A percentile compares a stretch with the other conserved stretches of the same genome.
phyloP scores from a whole-genome alignment of 2,329 filamentous ascomycete species.

The Paracoccidioides brasiliensis region DNA sequence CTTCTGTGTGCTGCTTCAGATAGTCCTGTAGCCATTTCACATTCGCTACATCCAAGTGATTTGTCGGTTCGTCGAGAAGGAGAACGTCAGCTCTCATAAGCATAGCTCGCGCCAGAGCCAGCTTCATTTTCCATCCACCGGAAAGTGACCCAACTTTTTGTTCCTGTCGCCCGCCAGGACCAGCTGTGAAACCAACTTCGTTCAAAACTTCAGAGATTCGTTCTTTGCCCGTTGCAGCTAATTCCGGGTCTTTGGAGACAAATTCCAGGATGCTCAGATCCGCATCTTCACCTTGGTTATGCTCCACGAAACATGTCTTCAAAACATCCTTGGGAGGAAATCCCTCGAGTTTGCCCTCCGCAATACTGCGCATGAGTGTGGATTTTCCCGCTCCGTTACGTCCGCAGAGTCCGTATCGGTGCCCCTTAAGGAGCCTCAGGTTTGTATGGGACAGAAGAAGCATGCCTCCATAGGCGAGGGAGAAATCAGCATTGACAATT shows the following conservation, averaged over 20 bases:
- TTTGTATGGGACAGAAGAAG: conserved; percentile 92
- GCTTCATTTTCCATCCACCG: conserved; percentile 99
- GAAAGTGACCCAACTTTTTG: conserved; percentile 89
- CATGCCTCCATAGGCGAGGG: conserved; percentile 95
- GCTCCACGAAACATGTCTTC: conserved; percentile 94
- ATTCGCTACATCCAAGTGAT: conserved; percentile 92
- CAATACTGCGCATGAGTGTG: conserved; percentile 96
- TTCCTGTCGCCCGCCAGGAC: conserved; percentile 75
- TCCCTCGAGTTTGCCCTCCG: conserved; percentile 88
- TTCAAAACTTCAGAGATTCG: conserved; percentile 72
- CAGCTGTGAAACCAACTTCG: conserved; percentile 87
- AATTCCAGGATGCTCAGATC: conserved; percentile 94
- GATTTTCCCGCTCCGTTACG: conserved; percentile 97
- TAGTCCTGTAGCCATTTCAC: conserved; percentile 94
- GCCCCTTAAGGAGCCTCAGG: conserved; percentile 83
- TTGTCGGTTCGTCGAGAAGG: conserved; percentile 94
- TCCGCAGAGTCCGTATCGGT: conserved; percentile 92
- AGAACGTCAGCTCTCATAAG: conserved; percentile 92
- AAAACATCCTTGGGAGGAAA: conserved; percentile 88
- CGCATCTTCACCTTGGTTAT: conserved; percentile 96
- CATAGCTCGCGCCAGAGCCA: conserved; percentile 92
- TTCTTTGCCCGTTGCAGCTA: conserved; percentile 63
- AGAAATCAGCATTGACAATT: conserved; percentile 97
- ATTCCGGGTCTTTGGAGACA: conserved; percentile 75
- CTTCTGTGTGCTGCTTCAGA: conserved; percentile 87